Conservation (phyloP, 495 filamentous ascomycete genomes). For the Talaromyces wortmannii region DNA sequence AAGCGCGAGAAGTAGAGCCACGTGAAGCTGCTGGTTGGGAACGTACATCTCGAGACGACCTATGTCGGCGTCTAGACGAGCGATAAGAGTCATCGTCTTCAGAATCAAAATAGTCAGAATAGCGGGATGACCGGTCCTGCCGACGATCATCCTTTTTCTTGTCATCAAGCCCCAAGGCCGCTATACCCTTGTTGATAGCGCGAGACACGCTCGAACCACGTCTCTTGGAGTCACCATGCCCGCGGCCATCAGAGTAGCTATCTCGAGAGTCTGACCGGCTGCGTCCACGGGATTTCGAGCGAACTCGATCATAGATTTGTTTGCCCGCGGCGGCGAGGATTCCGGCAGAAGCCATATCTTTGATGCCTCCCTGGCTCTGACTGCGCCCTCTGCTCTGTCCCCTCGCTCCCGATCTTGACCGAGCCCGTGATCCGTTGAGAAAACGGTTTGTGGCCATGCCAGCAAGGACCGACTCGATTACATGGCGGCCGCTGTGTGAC, state of each 20-base stretch:
- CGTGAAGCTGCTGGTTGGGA: slow-evolving; percentile 35
- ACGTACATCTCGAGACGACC: slow-evolving; percentile 48
- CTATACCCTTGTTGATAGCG: slow-evolving; percentile 48
- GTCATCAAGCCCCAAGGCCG: slow-evolving; percentile 44
- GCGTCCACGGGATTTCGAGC: slow-evolving; percentile 56
- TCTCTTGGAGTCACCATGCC: slow-evolving; percentile 28
- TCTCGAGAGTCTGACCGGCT: slow-evolving; percentile 29
- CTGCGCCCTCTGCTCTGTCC: slow-evolving; percentile 36
- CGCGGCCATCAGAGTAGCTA: slow-evolving; percentile 31
- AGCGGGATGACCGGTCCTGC: slow-evolving; percentile 12
- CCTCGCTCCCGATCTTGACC: slow-evolving; percentile 29
- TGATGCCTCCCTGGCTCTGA: slow-evolving; percentile 33
- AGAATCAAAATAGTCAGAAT: slow-evolving; percentile 28
- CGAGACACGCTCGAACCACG: slow-evolving; percentile 54
- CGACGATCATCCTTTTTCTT: slow-evolving; percentile 22
- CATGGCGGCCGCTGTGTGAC: slow-evolving; percentile 60
- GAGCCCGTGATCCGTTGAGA: slow-evolving; percentile 67
- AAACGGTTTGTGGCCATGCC: slow-evolving; percentile 77
- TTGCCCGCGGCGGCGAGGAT: slow-evolving; percentile 76
- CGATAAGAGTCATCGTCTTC: slow-evolving; percentile 52
- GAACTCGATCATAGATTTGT: slow-evolving; percentile 61
- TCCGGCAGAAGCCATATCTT: slow-evolving; percentile 67
- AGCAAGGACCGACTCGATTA: slow-evolving; percentile 73
- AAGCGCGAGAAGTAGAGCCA: slow-evolving; percentile 25
- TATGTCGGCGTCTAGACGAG: slow-evolving; percentile 31